These are phyloP conservation scores for Neurospora tetraspora DNA, from an alignment of 495 filamentous ascomycete genomes.

Conservation along the genomic window DNA sequence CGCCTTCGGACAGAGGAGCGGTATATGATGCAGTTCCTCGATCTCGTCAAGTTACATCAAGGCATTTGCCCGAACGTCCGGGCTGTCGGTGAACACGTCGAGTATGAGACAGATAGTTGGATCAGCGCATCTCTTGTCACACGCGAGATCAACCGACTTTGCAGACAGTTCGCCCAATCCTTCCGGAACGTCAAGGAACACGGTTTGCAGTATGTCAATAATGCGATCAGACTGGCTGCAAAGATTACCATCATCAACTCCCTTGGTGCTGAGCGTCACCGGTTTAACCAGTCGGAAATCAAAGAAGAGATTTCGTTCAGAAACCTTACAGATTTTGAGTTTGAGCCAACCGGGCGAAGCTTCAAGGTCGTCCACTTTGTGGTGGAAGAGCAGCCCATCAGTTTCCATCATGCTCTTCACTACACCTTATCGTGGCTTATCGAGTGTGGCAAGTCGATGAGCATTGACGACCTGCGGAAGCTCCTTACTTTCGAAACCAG, in stretches of 20 bases:
- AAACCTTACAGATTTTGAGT: constrained; percentile 63
- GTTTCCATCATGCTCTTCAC: constrained; percentile 95
- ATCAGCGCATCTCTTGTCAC: constrained; percentile 92
- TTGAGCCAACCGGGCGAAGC: constrained; percentile 50
- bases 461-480: constrained; percentile 48
- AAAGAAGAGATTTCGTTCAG: constrained; percentile 78
- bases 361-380: constrained; percentile 74
- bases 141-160: constrained; percentile 85
- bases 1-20: constrained; percentile 70
- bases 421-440: constrained; percentile 97
- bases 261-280: constrained; percentile 73
- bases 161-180: constrained; percentile 76
- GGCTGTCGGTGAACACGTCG: constrained; percentile 88
- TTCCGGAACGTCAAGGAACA: constrained; percentile 59
- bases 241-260: constrained; percentile 76
- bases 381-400: constrained; percentile 81
- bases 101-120: constrained; percentile 97
- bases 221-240: constrained; percentile 67
- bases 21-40: constrained; percentile 88
- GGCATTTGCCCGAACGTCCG: constrained; percentile 91
- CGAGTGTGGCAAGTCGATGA: constrained; percentile 74
- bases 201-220: constrained; percentile 50
- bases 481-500: constrained; percentile 52
- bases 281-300: constrained; percentile 82
- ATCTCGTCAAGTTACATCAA: constrained; percentile 89